phyloP scores from a whole-genome alignment of 345 rosid genomes.

The Acer campestre region DNA sequence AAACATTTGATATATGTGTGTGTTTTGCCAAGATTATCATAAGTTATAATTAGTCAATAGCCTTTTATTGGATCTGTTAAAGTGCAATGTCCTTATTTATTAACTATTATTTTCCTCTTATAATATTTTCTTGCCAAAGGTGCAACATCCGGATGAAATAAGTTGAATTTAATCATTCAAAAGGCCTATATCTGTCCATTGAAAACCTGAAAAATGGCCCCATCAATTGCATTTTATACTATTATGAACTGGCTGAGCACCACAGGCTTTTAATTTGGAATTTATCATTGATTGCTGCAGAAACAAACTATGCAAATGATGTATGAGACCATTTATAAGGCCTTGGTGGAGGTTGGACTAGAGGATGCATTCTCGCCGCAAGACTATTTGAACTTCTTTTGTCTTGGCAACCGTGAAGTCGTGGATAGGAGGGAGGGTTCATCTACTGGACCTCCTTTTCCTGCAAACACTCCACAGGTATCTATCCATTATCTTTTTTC shows the following conservation, averaged over 20 bases:
- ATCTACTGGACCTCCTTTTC: constrained; percentile 38
- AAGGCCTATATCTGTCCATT: background rate
- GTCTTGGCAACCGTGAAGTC: constrained; percentile 89
- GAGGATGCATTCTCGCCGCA: constrained; percentile 65
- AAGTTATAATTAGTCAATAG: background rate
- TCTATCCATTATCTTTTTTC: constrained; percentile 13
- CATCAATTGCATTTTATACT: background rate
- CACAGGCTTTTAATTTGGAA: constrained; percentile 14
- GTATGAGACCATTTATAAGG: constrained; percentile 90
- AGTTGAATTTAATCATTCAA: background rate
- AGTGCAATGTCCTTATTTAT: background rate
- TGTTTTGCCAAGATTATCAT: background rate
- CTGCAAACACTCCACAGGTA: constrained; percentile 74
- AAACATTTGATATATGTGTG: too few species aligned
- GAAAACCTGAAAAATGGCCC: background rate
- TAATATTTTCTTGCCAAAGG: background rate
- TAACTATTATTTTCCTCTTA: background rate
- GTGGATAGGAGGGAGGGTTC: constrained; percentile 10
- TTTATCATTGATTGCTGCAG: constrained; percentile 42
- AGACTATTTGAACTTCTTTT: constrained; percentile 92
- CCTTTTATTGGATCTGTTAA: background rate
- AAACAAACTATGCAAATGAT: constrained; percentile 98
- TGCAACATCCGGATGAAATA: background rate
- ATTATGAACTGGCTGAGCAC: constrained; percentile 9
- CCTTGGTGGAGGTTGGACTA: constrained; percentile 82